Conservation (phyloP, 495 filamentous ascomycete species). For the Penicillium mononematosum region DNA sequence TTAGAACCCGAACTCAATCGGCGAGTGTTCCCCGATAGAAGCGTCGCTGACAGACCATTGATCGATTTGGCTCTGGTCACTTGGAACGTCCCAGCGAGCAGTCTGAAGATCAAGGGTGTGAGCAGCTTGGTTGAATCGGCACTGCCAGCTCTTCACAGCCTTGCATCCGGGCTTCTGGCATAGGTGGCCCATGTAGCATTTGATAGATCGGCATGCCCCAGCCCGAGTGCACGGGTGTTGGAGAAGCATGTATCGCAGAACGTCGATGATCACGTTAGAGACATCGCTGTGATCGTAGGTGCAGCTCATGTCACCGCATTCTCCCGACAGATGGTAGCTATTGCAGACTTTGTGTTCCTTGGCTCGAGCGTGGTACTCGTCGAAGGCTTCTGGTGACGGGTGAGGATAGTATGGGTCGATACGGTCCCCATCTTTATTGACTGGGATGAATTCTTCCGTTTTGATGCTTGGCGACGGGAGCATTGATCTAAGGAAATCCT, state of each 20-base stretch:
- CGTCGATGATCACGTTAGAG: conserved; percentile 30
- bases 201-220: conserved; percentile 37
- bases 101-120: conserved; percentile 36
- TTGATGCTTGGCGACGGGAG: conserved; percentile 28
- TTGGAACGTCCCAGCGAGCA: conserved; percentile 29
- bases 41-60: conserved; percentile 25
- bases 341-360: conserved; percentile 44
- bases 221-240: conserved; percentile 38
- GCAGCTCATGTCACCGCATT: conserved; percentile 40
- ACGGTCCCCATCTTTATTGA: conserved; percentile 46
- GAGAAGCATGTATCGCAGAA: conserved; percentile 40
- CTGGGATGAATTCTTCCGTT: conserved; percentile 35
- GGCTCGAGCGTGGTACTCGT: conserved; percentile 33
- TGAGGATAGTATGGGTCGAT: conserved; percentile 39
- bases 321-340: conserved; percentile 41
- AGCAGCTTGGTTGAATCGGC: conserved; percentile 33
- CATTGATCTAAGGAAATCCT: conserved; percentile 25
- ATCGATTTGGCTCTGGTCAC: conserved; percentile 22
- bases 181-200: conserved; percentile 47
- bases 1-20: conserved; percentile 7
- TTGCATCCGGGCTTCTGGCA: conserved; percentile 45
- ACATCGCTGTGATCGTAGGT: conserved; percentile 40
- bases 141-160: conserved; percentile 35
- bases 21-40: conserved; percentile 21
- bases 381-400: conserved; percentile 29